These are phyloP conservation scores for Dioscorea alata DNA, from an alignment of 106 monocot genomes.

Conservation along the genomic window DNA sequence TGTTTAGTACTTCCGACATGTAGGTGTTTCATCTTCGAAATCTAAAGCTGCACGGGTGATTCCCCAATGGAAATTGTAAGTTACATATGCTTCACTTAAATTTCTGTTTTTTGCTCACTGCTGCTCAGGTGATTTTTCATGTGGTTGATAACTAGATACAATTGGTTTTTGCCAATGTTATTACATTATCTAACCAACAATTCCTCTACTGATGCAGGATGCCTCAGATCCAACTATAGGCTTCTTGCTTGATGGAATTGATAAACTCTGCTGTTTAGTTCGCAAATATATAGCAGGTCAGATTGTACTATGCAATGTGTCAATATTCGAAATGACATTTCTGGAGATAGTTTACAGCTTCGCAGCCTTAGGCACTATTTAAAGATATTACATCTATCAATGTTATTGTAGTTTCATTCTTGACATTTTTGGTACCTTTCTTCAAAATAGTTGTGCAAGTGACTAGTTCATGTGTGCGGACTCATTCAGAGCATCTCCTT, in stretches of 20 bases:
- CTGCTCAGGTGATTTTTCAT: background rate
- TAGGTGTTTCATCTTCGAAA: constrained; percentile 69
- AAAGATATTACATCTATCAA: no score
- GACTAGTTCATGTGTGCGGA: no score
- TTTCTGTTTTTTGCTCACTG: background rate
- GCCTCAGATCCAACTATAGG: constrained; percentile 87
- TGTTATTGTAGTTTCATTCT: no score
- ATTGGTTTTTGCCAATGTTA: no score
- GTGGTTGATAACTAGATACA: no score
- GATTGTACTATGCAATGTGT: no score
- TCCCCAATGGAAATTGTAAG: constrained; percentile 81
- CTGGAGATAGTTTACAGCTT: no score
- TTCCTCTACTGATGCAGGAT: constrained; percentile 46
- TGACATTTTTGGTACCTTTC: no score
- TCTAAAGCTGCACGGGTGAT: constrained; percentile 43
- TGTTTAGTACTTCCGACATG: constrained; percentile 92
- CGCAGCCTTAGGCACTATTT: no score
- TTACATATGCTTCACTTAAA: constrained; percentile 8
- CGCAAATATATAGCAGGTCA: constrained; percentile 91
- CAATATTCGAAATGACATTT: no score
- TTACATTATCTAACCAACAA: background rate
- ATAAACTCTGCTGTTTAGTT: constrained; percentile 81
- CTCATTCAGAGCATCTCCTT: no score
- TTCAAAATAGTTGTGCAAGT: no score
- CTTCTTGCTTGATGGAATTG: constrained; percentile 94